Conservation (phyloP, 768 basidiomycete species). For the Boletus barrowsii region DNA sequence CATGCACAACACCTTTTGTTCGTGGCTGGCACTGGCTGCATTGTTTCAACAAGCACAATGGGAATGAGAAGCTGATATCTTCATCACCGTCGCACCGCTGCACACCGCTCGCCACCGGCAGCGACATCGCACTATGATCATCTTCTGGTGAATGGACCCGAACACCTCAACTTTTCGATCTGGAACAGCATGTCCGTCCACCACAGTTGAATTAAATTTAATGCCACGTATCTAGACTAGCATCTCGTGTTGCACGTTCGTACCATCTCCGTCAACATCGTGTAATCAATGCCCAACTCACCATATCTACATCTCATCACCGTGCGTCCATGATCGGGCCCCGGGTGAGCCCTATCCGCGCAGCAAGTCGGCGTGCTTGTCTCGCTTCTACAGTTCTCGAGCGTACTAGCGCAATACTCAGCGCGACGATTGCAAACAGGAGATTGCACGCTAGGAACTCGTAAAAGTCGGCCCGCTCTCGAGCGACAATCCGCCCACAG, state of each 20-base stretch:
- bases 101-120: not conserved
- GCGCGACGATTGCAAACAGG: conserved; percentile 61
- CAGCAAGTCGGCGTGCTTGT: conserved; percentile 81
- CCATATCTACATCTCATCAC: conserved; percentile 1
- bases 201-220: not conserved
- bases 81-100: conserved; percentile 13
- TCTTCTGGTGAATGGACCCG: not conserved
- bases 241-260: conserved; percentile 2
- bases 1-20: not conserved
- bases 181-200: too few relatives aligned
- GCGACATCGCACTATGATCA: too few relatives aligned
- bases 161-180: not conserved
- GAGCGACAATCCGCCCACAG: conserved; percentile 79
- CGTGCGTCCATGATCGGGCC: conserved; percentile 18
- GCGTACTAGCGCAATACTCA: conserved; percentile 65
- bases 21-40: too few relatives aligned
- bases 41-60: too few relatives aligned
- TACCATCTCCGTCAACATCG: not conserved
- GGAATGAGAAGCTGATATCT: not conserved
- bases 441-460: conserved; percentile 89
- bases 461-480: conserved; percentile 84
- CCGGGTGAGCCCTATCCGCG: conserved; percentile 73
- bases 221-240: not conserved
- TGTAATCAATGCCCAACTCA: conserved; percentile 1
- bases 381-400: conserved; percentile 64